These are phyloP conservation scores for Comarum palustre DNA, from an alignment of 306 rosid species.

Conservation along the genomic window DNA sequence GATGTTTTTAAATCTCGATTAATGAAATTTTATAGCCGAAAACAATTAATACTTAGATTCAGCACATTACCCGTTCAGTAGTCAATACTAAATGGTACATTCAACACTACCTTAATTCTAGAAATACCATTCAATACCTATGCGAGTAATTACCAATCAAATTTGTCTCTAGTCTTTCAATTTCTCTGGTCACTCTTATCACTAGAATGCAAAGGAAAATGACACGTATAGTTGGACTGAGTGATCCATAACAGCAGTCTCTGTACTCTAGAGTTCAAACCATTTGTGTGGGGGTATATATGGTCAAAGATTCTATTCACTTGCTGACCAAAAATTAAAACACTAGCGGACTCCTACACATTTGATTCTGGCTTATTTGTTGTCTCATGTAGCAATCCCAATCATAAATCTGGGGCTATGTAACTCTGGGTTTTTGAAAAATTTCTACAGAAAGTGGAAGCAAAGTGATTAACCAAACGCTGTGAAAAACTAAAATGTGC, in stretches of 20 bases:
- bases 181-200: background rate
- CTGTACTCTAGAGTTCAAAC: background rate
- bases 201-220: conserved; percentile 2
- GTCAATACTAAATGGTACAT: background rate
- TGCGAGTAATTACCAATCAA: background rate
- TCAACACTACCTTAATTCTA: background rate
- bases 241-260: conserved; percentile 2
- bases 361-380: background rate
- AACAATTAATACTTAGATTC: background rate
- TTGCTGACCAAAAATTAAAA: background rate
- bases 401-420: background rate
- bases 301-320: conserved; percentile 9
- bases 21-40: background rate
- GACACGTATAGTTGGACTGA: conserved; percentile 3
- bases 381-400: background rate
- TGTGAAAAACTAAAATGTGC: background rate
- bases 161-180: background rate
- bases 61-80: background rate
- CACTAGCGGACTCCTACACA: background rate
- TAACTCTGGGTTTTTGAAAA: background rate
- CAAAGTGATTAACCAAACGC: background rate
- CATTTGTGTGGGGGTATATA: background rate
- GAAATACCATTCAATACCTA: background rate
- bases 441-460: background rate
- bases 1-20: background rate